Evolutionary conservation across 257 asterid species (phyloP), one percentile per base, ranked within the genome.

Genomic region (Datura wrightii): DNA sequence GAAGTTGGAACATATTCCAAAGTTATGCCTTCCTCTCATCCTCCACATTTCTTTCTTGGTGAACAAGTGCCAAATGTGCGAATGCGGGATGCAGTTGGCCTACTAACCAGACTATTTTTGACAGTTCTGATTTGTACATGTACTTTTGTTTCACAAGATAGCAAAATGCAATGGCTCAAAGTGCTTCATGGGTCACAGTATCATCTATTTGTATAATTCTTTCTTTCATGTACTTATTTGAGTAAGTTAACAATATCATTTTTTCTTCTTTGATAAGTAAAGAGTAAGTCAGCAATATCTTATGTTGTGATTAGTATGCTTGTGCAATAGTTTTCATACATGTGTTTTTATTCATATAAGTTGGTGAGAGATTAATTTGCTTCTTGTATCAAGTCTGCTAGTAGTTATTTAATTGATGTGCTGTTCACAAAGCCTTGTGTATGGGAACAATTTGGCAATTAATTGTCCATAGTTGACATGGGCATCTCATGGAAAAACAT

Each of bases 211-310:
- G 80, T 44, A 72, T 5, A 5, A 72, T 48, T 24, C 1, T 24
- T 48, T 74, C 56, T 74, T 74, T 74, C 81, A 50, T 74, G 60
- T 74, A 24, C 60, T 74, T 74, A 48, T 15, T 52, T 78, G 82
- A 48, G 41, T 24, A 24, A 41, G 81, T n/a, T 44, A 71, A 16
- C 39, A 71, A n/a, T 71, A 71, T 71, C 79, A 42, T 4, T 44
- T 71, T 41, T 42, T 44, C 8, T 41, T 44, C 8, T 71, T 44
- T n/a, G 79, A 71, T 71, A 42, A 44, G 56, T 71, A 71, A n/a
- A 71, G 79, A 71, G n/a, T 13, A 71, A 18, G 18, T 5, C 37
- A 69, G 41, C 31, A 52, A 8, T 52, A 78, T 52, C 19, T 19
- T 74, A 10, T 74, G 37, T 19, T 48, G 58, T 74, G 24, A 46